A percentile compares a stretch with the other conserved stretches of the same genome.
Conservation (phyloP, 2,329 filamentous ascomycete species). For the Phialocephala sp. region DNA sequence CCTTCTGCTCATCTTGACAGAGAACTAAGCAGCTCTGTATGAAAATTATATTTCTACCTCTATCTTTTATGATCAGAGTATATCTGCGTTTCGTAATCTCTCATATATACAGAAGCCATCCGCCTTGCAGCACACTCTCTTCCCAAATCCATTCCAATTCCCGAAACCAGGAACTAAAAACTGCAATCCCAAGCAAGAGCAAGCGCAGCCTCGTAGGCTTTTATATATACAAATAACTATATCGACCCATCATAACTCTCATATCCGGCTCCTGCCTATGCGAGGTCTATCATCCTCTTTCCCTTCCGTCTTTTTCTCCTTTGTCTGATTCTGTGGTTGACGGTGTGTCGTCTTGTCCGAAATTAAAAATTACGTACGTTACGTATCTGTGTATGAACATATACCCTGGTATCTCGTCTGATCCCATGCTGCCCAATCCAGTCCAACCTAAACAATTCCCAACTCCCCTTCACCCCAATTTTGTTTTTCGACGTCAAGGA, state of each 20-base stretch:
- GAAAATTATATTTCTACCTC: too few species aligned
- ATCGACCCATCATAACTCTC: not conserved
- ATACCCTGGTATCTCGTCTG: not conserved
- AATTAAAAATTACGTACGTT: slow-evolving; percentile 6
- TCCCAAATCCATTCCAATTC: not conserved
- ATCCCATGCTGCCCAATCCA: not conserved
- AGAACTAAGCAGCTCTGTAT: too few species aligned
- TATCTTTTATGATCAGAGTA: too few species aligned
- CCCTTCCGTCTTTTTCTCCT: not conserved
- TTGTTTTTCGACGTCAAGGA: not conserved
- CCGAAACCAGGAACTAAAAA: not conserved
- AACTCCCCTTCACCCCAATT: not conserved
- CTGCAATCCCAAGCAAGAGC: not conserved
- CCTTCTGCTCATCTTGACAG: too few species aligned
- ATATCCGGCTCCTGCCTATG: not conserved
- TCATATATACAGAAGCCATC: too few species aligned
- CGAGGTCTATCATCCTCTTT: not conserved
- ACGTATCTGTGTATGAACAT: not conserved
- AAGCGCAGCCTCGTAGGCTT: not conserved
- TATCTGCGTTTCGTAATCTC: too few species aligned
- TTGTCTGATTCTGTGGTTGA: not conserved
- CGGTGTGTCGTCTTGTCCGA: not conserved
- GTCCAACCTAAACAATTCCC: not conserved
- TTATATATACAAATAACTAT: not conserved
- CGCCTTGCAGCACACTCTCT: not conserved